phyloP scores from a whole-genome alignment of 441 rosid species.

The Erodium moschatum region DNA sequence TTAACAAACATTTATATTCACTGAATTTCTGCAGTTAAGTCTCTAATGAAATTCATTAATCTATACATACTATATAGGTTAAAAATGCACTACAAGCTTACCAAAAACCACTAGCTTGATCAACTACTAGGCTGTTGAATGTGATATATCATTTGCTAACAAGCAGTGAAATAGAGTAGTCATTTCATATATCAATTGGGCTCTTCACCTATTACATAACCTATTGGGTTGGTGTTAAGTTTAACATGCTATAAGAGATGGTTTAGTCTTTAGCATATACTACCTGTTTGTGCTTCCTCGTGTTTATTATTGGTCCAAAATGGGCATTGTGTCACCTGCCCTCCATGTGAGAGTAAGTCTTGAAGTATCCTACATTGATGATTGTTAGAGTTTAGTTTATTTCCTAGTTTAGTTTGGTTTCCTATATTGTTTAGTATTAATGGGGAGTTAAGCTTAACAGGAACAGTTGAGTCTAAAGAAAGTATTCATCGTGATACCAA shows the following conservation, averaged over 20 bases:
- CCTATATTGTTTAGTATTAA: too few relatives aligned
- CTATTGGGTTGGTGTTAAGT: conserved; percentile 1
- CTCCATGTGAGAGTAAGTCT: background rate
- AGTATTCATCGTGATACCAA: background rate
- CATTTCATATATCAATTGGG: background rate
- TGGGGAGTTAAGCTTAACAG: background rate
- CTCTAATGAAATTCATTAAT: background rate
- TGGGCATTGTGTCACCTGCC: background rate
- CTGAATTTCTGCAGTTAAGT: background rate
- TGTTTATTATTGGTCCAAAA: background rate
- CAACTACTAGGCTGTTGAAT: background rate
- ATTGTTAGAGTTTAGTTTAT: too few relatives aligned
- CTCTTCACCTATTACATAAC: background rate
- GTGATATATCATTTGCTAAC: background rate
- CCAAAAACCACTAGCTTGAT: background rate
- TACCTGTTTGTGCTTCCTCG: background rate
- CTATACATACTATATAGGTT: background rate
- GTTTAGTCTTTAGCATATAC: background rate
- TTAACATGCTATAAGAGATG: background rate
- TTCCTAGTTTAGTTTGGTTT: too few relatives aligned
- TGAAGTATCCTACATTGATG: background rate
- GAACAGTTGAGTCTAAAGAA: background rate
- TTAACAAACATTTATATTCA: background rate
- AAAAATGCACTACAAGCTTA: background rate
- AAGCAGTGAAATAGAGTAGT: background rate